phyloP scores from a whole-genome alignment of 2,329 filamentous ascomycete species.

The Emericellopsis atlantica region DNA sequence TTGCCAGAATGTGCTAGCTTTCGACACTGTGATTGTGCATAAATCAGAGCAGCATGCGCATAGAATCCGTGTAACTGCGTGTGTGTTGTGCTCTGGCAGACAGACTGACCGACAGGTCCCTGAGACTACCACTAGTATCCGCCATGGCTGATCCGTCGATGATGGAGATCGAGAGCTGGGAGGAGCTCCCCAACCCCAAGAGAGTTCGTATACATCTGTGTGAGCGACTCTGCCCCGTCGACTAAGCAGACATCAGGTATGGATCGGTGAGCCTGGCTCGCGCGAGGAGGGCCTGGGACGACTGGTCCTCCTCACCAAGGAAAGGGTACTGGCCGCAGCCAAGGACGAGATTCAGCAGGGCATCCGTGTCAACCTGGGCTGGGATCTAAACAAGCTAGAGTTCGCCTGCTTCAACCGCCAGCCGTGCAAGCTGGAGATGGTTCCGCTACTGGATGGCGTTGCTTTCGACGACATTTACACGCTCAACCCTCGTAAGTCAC shows the following conservation, averaged over 20 bases:
- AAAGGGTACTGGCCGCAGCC: conserved; percentile 36
- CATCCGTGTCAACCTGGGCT: conserved; percentile 35
- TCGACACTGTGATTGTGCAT: too few species aligned
- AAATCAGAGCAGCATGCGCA: too few species aligned
- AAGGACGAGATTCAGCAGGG: conserved; percentile 36
- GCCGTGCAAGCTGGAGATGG: conserved; percentile 34
- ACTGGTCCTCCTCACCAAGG: conserved; percentile 35
- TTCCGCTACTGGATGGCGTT: conserved; percentile 29
- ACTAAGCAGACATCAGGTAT: conserved; percentile 13
- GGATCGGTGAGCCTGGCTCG: conserved; percentile 29
- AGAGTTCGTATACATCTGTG: conserved; percentile 10
- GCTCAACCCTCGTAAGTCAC: conserved; percentile 26
- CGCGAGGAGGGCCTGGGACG: conserved; percentile 39
- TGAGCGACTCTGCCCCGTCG: too few species aligned
- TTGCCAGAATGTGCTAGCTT: too few species aligned
- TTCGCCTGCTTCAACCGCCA: conserved; percentile 39
- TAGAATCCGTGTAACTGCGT: too few species aligned
- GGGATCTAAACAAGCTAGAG: conserved; percentile 43
- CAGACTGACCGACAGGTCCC: too few species aligned
- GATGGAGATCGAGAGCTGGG: conserved; percentile 2
- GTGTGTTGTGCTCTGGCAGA: too few species aligned
- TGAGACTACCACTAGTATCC: too few species aligned
- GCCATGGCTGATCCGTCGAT: conserved; percentile 1
- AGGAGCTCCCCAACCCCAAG: conserved; percentile 27
- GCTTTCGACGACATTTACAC: conserved; percentile 37